phyloP scores from a whole-genome alignment of 768 basidiomycete species.

The Coprinopsis sp. region DNA sequence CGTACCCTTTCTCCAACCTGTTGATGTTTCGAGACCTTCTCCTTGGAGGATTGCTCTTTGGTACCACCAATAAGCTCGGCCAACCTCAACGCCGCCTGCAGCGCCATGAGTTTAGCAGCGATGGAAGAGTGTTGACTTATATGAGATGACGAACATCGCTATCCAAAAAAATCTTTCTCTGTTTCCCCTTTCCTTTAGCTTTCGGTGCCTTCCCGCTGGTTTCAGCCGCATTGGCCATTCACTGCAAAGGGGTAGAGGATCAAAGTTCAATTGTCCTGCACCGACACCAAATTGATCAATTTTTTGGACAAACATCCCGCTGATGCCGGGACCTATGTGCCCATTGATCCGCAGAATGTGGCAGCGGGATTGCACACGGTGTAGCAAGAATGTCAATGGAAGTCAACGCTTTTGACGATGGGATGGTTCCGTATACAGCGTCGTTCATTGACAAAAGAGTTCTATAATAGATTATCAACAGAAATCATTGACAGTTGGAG shows the following conservation, averaged over 20 bases:
- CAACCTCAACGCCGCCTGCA: not conserved
- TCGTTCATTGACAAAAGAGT: too few species aligned
- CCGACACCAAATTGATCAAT: too few species aligned
- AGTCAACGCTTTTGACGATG: too few species aligned
- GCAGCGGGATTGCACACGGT: too few species aligned
- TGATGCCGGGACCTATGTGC: too few species aligned
- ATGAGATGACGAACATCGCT: not conserved
- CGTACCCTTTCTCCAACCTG: not conserved
- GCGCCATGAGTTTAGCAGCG: not conserved
- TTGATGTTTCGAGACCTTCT: not conserved
- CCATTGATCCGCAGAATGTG: too few species aligned
- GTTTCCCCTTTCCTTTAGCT: conserved; percentile 1
- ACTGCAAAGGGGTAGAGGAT: not conserved
- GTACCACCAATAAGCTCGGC: not conserved
- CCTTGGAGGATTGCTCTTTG: not conserved
- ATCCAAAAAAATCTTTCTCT: not conserved
- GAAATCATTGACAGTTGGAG: too few species aligned
- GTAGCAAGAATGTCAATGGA: too few species aligned
- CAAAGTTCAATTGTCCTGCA: too few species aligned
- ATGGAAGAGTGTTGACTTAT: not conserved
- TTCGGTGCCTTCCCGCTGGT: not conserved
- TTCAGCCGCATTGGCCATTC: not conserved
- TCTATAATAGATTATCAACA: too few species aligned
- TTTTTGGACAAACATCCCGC: too few species aligned
- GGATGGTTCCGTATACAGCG: too few species aligned